Evolutionary conservation across 768 basidiomycete species (phyloP).

Genomic region (Lyophyllum semitale): DNA sequence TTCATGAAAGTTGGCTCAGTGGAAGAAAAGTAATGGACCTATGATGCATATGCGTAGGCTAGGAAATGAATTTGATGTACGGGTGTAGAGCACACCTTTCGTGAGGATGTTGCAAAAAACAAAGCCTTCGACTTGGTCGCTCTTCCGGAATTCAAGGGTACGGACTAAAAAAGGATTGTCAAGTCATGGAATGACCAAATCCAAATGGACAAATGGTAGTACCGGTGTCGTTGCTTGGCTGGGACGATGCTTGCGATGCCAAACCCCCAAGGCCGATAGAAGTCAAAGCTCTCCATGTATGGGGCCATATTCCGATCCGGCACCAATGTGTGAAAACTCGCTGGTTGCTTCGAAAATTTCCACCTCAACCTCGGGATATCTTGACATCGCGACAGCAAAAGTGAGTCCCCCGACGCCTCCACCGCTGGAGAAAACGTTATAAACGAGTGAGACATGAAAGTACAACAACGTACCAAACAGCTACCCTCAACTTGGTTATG

Average conservation of each 20-base stretch:
- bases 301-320: constrained; percentile 26
- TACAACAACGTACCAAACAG: no score
- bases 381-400: constrained; percentile 18
- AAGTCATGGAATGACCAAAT: no score
- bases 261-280: constrained; percentile 37
- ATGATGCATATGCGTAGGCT: constrained; percentile 2
- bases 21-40: constrained; percentile 35
- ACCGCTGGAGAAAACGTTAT: constrained; percentile 7
- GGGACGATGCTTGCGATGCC: constrained; percentile 14
- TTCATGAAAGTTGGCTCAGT: constrained; percentile 52
- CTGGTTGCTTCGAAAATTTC: constrained; percentile 18
- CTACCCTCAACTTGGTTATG: no score
- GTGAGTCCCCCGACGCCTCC: constrained; percentile 19
- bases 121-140: constrained; percentile 29
- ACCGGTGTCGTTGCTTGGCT: constrained; percentile 20
- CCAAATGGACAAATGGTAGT: no score
- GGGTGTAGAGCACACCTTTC: constrained; percentile 20
- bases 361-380: constrained; percentile 11
- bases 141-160: constrained; percentile 31
- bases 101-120: constrained; percentile 26
- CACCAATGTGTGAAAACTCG: constrained; percentile 18
- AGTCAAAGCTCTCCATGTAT: constrained; percentile 39
- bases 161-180: constrained; percentile 19
- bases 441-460: no score
- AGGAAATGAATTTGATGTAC: background rate